phyloP scores from a whole-genome alignment of 2,329 filamentous ascomycete genomes.

The Paraphaeosphaeria sporulosa region DNA sequence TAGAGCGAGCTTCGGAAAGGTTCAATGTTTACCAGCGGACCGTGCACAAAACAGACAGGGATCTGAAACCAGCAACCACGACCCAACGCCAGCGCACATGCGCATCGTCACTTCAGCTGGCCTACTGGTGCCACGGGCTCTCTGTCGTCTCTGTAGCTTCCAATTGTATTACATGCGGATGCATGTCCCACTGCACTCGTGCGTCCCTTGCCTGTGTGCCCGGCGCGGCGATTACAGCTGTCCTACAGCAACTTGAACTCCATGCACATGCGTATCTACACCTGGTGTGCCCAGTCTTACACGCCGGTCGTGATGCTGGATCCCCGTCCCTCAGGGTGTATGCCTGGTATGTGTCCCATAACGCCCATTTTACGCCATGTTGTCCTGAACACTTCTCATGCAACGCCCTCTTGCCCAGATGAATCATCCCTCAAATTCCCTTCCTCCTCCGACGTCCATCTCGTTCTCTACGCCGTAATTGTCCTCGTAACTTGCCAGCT shows the following conservation, averaged over 20 bases:
- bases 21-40: constrained; percentile 28
- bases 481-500: constrained; percentile 48
- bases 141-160: neutral
- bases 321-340: neutral
- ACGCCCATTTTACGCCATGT: constrained; percentile 6
- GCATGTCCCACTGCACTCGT: constrained; percentile 3
- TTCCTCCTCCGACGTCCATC: constrained; percentile 38
- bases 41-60: constrained; percentile 39
- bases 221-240: neutral
- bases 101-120: constrained; percentile 8
- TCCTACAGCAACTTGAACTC: neutral
- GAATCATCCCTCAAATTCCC: constrained; percentile 41
- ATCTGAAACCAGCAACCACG: constrained; percentile 29
- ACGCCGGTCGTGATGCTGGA: neutral
- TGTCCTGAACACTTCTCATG: neutral
- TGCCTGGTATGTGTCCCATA: constrained; percentile 7
- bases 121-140: neutral
- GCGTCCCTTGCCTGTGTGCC: neutral
- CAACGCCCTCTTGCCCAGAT: neutral
- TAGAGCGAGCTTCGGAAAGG: constrained; percentile 28
- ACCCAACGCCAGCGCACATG: constrained; percentile 29
- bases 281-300: neutral
- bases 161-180: neutral
- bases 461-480: constrained; percentile 43
- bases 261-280: neutral